Base-by-base conservation (phyloP, 1,284 basidiomycete species). In the Cutaneotrichosporon sp. region DNA sequence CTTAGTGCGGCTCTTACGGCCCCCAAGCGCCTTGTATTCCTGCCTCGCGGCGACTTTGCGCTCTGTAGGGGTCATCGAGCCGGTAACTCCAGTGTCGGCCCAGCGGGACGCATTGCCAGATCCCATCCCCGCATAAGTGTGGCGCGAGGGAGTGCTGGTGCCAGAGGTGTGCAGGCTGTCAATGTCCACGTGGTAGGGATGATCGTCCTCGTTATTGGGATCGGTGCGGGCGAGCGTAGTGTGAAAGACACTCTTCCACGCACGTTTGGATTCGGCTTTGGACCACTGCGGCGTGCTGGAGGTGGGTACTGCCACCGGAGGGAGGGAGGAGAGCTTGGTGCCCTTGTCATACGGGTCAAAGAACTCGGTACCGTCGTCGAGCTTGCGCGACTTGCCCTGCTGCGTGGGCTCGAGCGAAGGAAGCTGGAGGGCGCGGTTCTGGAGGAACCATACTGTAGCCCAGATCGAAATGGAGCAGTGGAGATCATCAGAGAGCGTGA, bases 1-100 rank as follows among this genome's bases (percentile, higher is more conserved):
- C 71, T 84, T 87, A 5, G 63, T 60, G 57, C 76, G 75, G 9
- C 82, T 77, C 76, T 92, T 93, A 58, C 90, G 80, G 10, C 90
- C 90, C 17, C 86, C 86, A 8, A 92, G 76, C 49, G 89, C 86
- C 76, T 92, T 92, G 76, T 93, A 93, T 78, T 85, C 84, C 65
- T 85, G 85, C 33, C 90, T 80, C 82, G 90, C 89, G 70, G 90
- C 88, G 2, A 82, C 54, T 74, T 90, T 92, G 33, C 81, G 81
- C 34, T 86, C 86, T 45, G 67, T 65, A 16, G 75, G 78, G 17
- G 78, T 75, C 14, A 76, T 62, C 2, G 39, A 68, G 25, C 58
- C 61, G 7, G 48, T 49, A 12, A 33, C 55, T 41, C 45, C 63
- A 12, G 48, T 55, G 5, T 57, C 59, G 0, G 46, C 46, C 72